Evolutionary conservation across 2,329 filamentous ascomycete species (phyloP).

Genomic region (Botrytis galanthina): DNA sequence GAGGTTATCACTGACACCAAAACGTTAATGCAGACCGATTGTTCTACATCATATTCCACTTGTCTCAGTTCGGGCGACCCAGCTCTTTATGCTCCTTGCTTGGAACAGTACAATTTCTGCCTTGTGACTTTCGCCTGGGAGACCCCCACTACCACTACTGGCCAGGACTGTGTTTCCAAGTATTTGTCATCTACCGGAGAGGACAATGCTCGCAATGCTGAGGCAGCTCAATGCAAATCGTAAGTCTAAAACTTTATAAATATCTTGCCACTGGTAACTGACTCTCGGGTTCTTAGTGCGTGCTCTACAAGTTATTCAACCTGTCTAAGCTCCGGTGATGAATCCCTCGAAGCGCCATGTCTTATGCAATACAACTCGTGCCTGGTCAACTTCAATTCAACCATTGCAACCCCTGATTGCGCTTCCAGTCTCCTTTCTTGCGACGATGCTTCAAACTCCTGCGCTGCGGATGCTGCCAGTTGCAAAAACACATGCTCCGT

Average conservation of each 20-base stretch:
- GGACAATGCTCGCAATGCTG: constrained; percentile 17
- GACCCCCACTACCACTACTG: background rate
- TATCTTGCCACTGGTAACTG: background rate
- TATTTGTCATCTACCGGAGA: constrained; percentile 21
- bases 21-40: background rate
- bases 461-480: constrained; percentile 12
- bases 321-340: constrained; percentile 19
- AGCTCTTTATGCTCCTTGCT: background rate
- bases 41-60: constrained; percentile 7
- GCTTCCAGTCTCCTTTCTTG: background rate
- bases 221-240: constrained; percentile 23
- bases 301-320: constrained; percentile 9
- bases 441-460: constrained; percentile 16
- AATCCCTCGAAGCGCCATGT: constrained; percentile 17
- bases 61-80: constrained; percentile 8
- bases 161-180: constrained; percentile 23
- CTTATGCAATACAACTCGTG: constrained; percentile 20
- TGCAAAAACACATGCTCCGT: constrained; percentile 26
- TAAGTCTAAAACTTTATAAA: background rate
- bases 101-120: constrained; percentile 11
- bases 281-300: background rate
- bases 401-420: background rate
- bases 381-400: constrained; percentile 5
- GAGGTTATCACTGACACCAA: background rate
- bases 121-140: constrained; percentile 3